These are phyloP conservation scores for Byssothecium circinans DNA, from an alignment of 2,329 filamentous ascomycete species.

Conservation along the genomic window DNA sequence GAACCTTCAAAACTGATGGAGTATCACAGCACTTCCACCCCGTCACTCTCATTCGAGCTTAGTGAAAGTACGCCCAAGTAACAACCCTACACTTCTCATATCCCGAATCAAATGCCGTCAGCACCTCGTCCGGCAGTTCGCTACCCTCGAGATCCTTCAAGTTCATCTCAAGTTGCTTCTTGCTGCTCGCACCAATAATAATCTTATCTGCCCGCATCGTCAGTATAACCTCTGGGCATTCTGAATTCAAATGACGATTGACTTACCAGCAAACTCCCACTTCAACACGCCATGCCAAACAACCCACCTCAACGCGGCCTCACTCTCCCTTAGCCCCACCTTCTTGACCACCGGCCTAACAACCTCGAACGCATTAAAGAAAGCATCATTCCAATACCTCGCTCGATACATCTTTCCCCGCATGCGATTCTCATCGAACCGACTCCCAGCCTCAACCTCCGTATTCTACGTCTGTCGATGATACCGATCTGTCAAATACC, in stretches of 20 bases:
- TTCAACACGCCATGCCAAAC: conserved; percentile 53
- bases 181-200: conserved; percentile 60
- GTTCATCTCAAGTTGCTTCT: conserved; percentile 58
- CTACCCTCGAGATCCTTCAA: conserved; percentile 62
- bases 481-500: conserved; percentile 22
- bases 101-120: conserved; percentile 72
- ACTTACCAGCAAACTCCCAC: conserved; percentile 52
- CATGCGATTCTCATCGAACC: conserved; percentile 46
- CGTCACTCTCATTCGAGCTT: too few relatives aligned
- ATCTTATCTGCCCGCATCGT: conserved; percentile 43
- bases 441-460: conserved; percentile 42
- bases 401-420: conserved; percentile 44
- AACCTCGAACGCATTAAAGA: conserved; percentile 49
- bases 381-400: conserved; percentile 48
- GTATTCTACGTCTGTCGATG: conserved; percentile 51
- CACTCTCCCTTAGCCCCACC: conserved; percentile 48
- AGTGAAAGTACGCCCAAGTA: conserved; percentile 19
- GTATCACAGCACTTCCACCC: too few relatives aligned
- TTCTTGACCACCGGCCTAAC: conserved; percentile 41
- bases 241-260: too few relatives aligned
- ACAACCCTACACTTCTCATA: conserved; percentile 57
- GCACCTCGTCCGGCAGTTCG: conserved; percentile 72
- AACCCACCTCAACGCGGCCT: conserved; percentile 50
- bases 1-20: too few relatives aligned
- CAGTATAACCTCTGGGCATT: neutral